Evolutionary conservation across 2,329 filamentous ascomycete species (phyloP).

Genomic region (Fusarium secorum): DNA sequence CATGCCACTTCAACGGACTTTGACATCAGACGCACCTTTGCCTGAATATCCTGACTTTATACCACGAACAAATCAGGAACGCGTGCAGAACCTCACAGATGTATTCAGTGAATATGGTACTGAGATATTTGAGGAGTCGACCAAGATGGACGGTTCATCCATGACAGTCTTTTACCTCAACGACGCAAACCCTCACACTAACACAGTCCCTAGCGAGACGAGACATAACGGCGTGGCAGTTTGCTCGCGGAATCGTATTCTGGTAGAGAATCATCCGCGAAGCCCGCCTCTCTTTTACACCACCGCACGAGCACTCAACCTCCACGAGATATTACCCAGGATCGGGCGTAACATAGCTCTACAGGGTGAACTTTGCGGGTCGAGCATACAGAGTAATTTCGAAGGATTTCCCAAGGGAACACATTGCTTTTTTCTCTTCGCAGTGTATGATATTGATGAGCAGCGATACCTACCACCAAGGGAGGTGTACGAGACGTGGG

Average conservation of each 20-base stretch:
- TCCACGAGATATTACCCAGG: conserved; percentile 15
- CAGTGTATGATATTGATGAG: conserved; percentile 45
- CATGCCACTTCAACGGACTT: background rate
- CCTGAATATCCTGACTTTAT: conserved; percentile 34
- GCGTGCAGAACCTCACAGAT: conserved; percentile 35
- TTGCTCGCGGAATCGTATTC: conserved; percentile 36
- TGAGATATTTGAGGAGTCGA: conserved; percentile 47
- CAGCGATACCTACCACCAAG: conserved; percentile 41
- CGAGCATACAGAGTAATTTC: conserved; percentile 36
- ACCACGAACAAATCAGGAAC: conserved; percentile 37
- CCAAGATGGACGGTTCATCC: conserved; percentile 51
- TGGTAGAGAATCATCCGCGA: conserved; percentile 19
- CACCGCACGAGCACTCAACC: conserved; percentile 4
- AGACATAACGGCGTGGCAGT: conserved; percentile 22
- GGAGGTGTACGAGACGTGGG: conserved; percentile 41
- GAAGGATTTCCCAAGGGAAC: conserved; percentile 29
- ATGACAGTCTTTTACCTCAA: conserved; percentile 51
- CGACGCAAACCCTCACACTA: conserved; percentile 27
- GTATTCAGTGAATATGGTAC: conserved; percentile 26
- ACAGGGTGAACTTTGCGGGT: conserved; percentile 40
- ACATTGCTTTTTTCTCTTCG: conserved; percentile 47
- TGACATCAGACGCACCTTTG: background rate
- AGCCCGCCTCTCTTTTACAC: conserved; percentile 29
- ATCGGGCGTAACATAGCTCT: conserved; percentile 32
- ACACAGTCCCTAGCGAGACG: conserved; percentile 23